Evolutionary conservation across 148 eudicot genomes (phyloP).

Genomic region (Simmondsia chinensis): DNA sequence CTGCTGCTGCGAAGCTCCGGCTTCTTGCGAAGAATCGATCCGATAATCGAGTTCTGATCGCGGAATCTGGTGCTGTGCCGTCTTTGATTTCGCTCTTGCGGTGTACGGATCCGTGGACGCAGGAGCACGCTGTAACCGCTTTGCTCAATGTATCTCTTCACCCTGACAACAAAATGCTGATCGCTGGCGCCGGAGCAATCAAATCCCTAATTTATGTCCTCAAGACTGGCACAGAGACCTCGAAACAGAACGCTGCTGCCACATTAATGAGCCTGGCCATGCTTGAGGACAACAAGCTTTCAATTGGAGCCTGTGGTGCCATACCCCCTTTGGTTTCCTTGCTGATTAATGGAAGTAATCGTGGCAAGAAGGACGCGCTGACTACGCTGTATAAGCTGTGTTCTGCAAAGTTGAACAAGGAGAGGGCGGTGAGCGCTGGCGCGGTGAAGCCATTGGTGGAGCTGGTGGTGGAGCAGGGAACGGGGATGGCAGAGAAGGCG

Average conservation of each 20-base stretch:
- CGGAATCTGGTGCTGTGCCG: conserved; percentile 76
- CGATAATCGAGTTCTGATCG: conserved; percentile 70
- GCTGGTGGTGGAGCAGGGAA: conserved; percentile 48
- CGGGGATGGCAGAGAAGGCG: conserved; percentile 79
- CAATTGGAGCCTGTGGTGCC: conserved; percentile 84
- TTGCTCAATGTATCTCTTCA: conserved; percentile 55
- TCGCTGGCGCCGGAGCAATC: conserved; percentile 44
- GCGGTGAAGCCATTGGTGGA: conserved; percentile 65
- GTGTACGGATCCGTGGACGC: conserved; percentile 64
- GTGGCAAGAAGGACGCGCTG: conserved; percentile 86
- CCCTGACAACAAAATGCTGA: conserved; percentile 35
- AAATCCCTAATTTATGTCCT: conserved; percentile 63
- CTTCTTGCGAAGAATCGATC: conserved; percentile 74
- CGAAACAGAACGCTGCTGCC: conserved; percentile 86
- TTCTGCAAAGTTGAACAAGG: conserved; percentile 51
- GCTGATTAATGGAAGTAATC: conserved; percentile 36
- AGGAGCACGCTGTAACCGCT: conserved; percentile 87
- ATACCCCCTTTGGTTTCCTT: conserved; percentile 68
- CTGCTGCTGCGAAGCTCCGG: conserved; percentile 72
- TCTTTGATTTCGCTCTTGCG: conserved; percentile 47
- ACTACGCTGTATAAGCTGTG: conserved; percentile 84
- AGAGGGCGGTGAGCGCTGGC: conserved; percentile 72
- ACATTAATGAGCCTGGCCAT: conserved; percentile 64
- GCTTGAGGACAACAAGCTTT: conserved; percentile 58
- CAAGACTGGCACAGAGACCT: conserved; percentile 70